These are phyloP conservation scores for Beauveria caledonica DNA, from an alignment of 2,329 filamentous ascomycete species.

Conservation along the genomic window DNA sequence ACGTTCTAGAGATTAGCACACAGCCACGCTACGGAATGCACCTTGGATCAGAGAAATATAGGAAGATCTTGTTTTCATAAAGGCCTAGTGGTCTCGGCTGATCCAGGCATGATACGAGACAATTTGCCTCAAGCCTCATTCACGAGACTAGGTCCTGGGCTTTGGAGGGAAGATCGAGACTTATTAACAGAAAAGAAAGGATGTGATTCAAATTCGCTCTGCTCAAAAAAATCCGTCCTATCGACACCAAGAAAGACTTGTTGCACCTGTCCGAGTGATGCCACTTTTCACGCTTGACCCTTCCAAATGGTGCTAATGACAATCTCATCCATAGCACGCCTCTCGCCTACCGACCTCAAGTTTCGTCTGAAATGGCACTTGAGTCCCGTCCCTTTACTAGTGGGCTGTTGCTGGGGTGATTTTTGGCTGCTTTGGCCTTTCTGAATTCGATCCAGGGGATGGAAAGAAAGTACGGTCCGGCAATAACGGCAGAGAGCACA, in stretches of 20 bases:
- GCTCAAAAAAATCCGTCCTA: too few relatives aligned
- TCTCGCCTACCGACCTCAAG: not conserved
- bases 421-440: not conserved
- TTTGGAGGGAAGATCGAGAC: too few relatives aligned
- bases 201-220: too few relatives aligned
- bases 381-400: not conserved
- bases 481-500: slow-evolving; percentile 44
- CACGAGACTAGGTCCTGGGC: too few relatives aligned
- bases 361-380: not conserved
- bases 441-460: slow-evolving; percentile 6
- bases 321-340: not conserved
- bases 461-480: slow-evolving; percentile 33
- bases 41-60: too few relatives aligned
- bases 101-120: too few relatives aligned
- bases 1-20: not conserved
- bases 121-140: too few relatives aligned
- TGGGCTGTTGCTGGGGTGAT: not conserved
- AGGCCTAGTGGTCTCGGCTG: too few relatives aligned
- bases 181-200: too few relatives aligned
- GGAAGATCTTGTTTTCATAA: too few relatives aligned
- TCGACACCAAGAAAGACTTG: too few relatives aligned
- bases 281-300: not conserved
- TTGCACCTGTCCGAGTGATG: too few relatives aligned
- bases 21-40: not conserved
- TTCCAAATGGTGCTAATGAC: not conserved